Evolutionary conservation across 192 early-diverging fungal genomes (phyloP).

Genomic region (Umbelopsis isabellina): DNA sequence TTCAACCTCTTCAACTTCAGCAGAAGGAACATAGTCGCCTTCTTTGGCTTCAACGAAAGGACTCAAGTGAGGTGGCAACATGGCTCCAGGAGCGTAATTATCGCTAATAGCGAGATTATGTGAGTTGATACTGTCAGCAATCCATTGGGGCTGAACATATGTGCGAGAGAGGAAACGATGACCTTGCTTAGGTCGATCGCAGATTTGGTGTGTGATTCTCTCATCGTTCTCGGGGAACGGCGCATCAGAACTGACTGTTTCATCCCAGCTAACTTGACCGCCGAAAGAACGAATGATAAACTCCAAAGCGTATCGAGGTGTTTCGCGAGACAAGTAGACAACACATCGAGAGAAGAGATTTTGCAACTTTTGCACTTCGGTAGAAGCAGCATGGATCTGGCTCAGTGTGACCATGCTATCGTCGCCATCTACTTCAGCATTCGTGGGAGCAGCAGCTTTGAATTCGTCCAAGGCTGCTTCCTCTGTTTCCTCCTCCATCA

Average conservation of each 20-base stretch:
- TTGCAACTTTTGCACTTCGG: constrained; percentile 47
- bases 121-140: constrained; percentile 93
- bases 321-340: constrained; percentile 92
- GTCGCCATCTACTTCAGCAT: constrained; percentile 40
- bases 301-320: constrained; percentile 89
- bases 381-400: constrained; percentile 56
- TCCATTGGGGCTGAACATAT: constrained; percentile 99
- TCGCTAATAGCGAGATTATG: constrained; percentile 64
- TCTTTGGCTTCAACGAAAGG: constrained; percentile 88
- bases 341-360: constrained; percentile 65
- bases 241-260: constrained; percentile 74
- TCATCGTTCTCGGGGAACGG: constrained; percentile 78
- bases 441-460: constrained; percentile 27
- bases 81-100: constrained; percentile 79
- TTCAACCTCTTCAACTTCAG: constrained; percentile 44
- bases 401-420: constrained; percentile 48
- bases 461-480: constrained; percentile 58
- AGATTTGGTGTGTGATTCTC: constrained; percentile 88
- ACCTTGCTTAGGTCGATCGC: constrained; percentile 77
- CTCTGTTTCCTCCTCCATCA: constrained; percentile 23
- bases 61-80: constrained; percentile 88
- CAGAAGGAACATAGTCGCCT: constrained; percentile 84
- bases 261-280: constrained; percentile 89
- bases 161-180: constrained; percentile 67
- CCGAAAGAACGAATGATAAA: constrained; percentile 92